Conservation (phyloP, 1,284 basidiomycete genomes). For the Phlebopus sp. region DNA sequence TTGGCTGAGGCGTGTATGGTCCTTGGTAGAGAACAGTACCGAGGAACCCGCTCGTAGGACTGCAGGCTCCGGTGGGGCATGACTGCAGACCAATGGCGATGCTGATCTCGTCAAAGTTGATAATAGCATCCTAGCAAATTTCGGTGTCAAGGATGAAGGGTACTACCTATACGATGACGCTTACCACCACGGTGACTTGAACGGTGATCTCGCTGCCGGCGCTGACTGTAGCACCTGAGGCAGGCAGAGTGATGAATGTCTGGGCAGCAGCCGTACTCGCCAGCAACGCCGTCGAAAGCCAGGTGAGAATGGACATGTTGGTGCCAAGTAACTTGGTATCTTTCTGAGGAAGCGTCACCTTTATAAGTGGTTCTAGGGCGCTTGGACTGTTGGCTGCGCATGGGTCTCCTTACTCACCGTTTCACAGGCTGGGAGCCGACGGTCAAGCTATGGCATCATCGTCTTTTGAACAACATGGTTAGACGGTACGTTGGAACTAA, state of each 20-base stretch:
- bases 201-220: slow-evolving; percentile 9
- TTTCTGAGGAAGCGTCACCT: too few relatives aligned
- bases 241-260: slow-evolving; percentile 3
- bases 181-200: slow-evolving; percentile 3
- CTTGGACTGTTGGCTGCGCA: too few relatives aligned
- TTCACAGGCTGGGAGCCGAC: too few relatives aligned
- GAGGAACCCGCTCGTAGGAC: background rate
- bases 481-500: too few relatives aligned
- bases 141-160: background rate
- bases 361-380: too few relatives aligned
- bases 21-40: slow-evolving; percentile 9
- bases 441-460: too few relatives aligned
- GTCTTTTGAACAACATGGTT: too few relatives aligned
- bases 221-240: slow-evolving; percentile 4
- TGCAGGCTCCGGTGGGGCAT: slow-evolving; percentile 7
- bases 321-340: too few relatives aligned
- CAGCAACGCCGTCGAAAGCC: background rate
- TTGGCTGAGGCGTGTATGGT: slow-evolving; percentile 5
- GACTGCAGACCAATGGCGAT: slow-evolving; percentile 10
- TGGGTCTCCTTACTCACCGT: too few relatives aligned
- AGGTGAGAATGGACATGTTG: background rate
- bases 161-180: background rate
- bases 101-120: slow-evolving; percentile 2
- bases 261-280: slow-evolving; percentile 1
- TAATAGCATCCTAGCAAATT: background rate